Conservation (phyloP, 352 stramenopile species). For the Globisporangium spiculum region DNA sequence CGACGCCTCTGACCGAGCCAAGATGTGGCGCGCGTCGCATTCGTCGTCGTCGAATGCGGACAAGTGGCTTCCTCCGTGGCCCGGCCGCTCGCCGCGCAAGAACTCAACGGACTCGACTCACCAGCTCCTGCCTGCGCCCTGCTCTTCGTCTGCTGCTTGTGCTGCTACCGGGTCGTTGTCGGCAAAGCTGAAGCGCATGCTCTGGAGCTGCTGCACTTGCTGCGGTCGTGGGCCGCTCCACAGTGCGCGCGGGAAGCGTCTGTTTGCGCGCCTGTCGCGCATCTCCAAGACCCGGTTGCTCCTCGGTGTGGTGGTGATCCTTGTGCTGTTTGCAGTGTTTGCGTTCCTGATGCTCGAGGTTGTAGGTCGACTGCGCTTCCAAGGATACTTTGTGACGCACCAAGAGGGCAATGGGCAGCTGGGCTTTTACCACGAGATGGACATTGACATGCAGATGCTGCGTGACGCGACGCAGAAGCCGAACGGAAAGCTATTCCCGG, state of each 20-base stretch:
- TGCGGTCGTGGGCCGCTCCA: slow-evolving; percentile 6
- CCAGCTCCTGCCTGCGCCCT: not conserved
- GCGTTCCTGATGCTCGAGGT: slow-evolving; percentile 39
- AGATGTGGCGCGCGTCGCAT: not conserved
- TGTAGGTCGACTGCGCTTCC: slow-evolving; percentile 50
- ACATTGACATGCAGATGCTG: slow-evolving; percentile 62
- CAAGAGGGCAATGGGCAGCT: slow-evolving; percentile 44
- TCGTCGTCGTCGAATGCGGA: not conserved
- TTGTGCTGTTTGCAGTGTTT: slow-evolving; percentile 29
- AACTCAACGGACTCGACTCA: slow-evolving; percentile 2
- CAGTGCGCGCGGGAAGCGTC: slow-evolving; percentile 4
- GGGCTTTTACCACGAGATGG: slow-evolving; percentile 82
- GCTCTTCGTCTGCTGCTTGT: not conserved
- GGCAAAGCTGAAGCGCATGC: not conserved
- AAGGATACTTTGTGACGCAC: slow-evolving; percentile 35
- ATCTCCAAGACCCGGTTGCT: not conserved
- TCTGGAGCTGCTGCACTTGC: slow-evolving; percentile 5
- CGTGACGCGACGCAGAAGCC: slow-evolving; percentile 31
- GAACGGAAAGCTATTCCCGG: slow-evolving; percentile 41
- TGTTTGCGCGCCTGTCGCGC: slow-evolving; percentile 3
- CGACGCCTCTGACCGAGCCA: not conserved
- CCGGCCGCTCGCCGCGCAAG: slow-evolving; percentile 3
- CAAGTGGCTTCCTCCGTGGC: slow-evolving; percentile 2
- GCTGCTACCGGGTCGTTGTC: not conserved
- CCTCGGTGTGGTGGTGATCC: not conserved